These are phyloP conservation scores for Candida cerambycidarum DNA, from an alignment of 805 yeast genomes.

Conservation along the genomic window DNA sequence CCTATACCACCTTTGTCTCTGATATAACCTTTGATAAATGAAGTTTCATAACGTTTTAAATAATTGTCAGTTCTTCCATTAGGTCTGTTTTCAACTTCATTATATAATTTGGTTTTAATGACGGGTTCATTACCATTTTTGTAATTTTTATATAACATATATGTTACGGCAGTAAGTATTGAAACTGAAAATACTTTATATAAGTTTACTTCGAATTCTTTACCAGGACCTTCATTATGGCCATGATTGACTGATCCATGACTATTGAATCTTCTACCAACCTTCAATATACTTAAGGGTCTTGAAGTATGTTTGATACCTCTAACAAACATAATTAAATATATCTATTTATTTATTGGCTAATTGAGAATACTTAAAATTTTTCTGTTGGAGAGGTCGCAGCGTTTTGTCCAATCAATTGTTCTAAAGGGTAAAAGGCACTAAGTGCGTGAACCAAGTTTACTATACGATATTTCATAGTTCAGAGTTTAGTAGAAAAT, in stretches of 20 bases:
- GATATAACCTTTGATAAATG: slow-evolving; percentile 42
- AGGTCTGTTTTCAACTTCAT: slow-evolving; percentile 30
- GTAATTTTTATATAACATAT: slow-evolving; percentile 32
- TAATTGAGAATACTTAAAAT: slow-evolving; percentile 4
- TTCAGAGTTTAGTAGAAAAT: not conserved
- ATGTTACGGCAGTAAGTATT: slow-evolving; percentile 35
- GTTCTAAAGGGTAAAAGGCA: not conserved
- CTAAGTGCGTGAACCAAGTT: slow-evolving; percentile 1
- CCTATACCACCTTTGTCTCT: slow-evolving; percentile 49
- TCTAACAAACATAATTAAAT: slow-evolving; percentile 15
- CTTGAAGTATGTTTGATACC: slow-evolving; percentile 12
- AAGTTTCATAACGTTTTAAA: slow-evolving; percentile 38
- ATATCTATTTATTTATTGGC: slow-evolving; percentile 15
- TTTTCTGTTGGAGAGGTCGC: slow-evolving; percentile 7
- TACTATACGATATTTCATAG: not conserved
- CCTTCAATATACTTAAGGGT: slow-evolving; percentile 4
- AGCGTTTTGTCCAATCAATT: slow-evolving; percentile 11
- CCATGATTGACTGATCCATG: slow-evolving; percentile 17
- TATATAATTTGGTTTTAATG: slow-evolving; percentile 37
- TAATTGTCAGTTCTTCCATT: slow-evolving; percentile 37
- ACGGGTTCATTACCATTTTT: slow-evolving; percentile 35
- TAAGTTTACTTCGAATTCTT: slow-evolving; percentile 37
- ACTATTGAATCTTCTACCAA: slow-evolving; percentile 22
- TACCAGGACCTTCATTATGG: slow-evolving; percentile 19
- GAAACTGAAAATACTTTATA: slow-evolving; percentile 44